A percentile compares a stretch with the other conserved stretches of the same genome.
Evolutionary conservation across 1,284 basidiomycete species (phyloP).

Genomic region (Malassezia slooffiae): DNA sequence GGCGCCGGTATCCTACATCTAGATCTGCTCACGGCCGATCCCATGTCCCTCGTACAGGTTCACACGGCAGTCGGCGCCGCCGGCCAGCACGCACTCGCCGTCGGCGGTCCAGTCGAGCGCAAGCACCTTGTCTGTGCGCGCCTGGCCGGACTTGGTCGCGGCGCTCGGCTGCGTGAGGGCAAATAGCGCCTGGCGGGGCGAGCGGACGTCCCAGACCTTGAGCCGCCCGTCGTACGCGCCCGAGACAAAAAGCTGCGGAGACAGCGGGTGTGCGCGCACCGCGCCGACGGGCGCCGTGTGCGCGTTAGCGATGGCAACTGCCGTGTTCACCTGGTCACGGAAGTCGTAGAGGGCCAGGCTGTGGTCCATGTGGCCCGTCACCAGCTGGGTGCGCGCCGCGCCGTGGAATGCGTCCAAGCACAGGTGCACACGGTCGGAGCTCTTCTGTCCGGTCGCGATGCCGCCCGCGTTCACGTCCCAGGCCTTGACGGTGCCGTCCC

Average conservation of each 20-base stretch:
- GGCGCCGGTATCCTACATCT: neutral
- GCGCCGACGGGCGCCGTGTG: slow-evolving; percentile 28
- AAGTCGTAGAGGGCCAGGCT: slow-evolving; percentile 37
- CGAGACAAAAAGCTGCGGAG: slow-evolving; percentile 25
- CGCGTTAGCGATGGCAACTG: slow-evolving; percentile 20
- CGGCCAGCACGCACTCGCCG: slow-evolving; percentile 35
- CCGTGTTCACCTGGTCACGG: slow-evolving; percentile 16
- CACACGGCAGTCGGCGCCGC: slow-evolving; percentile 33
- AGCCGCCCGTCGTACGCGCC: slow-evolving; percentile 25
- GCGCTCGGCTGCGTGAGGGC: slow-evolving; percentile 15
- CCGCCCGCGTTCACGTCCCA: slow-evolving; percentile 33
- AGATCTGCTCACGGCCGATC: slow-evolving; percentile 1
- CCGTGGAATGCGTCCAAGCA: slow-evolving; percentile 18
- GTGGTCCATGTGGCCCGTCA: slow-evolving; percentile 34
- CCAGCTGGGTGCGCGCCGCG: slow-evolving; percentile 9
- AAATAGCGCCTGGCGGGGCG: slow-evolving; percentile 37
- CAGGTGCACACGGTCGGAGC: slow-evolving; percentile 28
- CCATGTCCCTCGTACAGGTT: slow-evolving; percentile 9
- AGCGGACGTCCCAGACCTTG: slow-evolving; percentile 39
- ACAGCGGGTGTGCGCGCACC: slow-evolving; percentile 22
- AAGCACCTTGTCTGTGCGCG: slow-evolving; percentile 24
- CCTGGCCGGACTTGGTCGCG: neutral
- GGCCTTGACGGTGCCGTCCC: slow-evolving; percentile 33
- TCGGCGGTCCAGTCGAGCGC: slow-evolving; percentile 31
- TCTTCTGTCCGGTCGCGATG: slow-evolving; percentile 6